These are phyloP conservation scores for Fusarium decemcellulare DNA, from an alignment of 2,329 filamentous ascomycete genomes.

Conservation along the genomic window DNA sequence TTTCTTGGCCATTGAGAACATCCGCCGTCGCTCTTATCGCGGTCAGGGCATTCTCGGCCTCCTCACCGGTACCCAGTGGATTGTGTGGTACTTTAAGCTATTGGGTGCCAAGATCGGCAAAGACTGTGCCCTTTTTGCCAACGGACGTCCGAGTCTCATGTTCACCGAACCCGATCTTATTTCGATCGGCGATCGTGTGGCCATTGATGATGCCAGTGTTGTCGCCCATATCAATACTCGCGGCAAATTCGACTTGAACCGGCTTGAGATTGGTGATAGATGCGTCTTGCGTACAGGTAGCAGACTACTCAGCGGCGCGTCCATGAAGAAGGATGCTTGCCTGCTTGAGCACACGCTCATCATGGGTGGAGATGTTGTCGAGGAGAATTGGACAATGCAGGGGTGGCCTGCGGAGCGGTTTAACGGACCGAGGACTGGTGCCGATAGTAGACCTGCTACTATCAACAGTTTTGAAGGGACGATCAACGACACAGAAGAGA, in stretches of 20 bases:
- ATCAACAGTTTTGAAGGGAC: no score
- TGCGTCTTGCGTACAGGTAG: conserved; percentile 67
- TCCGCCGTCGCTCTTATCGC: conserved; percentile 65
- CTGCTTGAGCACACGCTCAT: conserved; percentile 71
- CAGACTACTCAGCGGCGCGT: conserved; percentile 66
- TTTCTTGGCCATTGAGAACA: conserved; percentile 65
- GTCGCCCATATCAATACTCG: conserved; percentile 70
- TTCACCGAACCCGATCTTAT: conserved; percentile 72
- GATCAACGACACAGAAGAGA: no score
- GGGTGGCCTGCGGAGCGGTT: conserved; percentile 63
- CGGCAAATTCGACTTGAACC: conserved; percentile 69
- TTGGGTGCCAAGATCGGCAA: conserved; percentile 68
- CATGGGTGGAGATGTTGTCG: conserved; percentile 69
- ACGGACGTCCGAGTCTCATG: conserved; percentile 65
- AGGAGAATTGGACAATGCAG: conserved; percentile 64
- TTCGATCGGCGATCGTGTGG: conserved; percentile 65
- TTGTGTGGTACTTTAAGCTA: conserved; percentile 66
- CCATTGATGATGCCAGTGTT: conserved; percentile 68
- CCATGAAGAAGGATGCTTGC: conserved; percentile 66
- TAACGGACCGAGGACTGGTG: neutral
- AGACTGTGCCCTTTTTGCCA: conserved; percentile 69
- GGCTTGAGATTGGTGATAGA: conserved; percentile 63
- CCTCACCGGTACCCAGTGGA: conserved; percentile 67
- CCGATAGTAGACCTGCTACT: no score
- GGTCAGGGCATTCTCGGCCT: conserved; percentile 66